Evolutionary conservation across 805 yeast species (phyloP).

Genomic region (Jamesozyma rosinii): DNA sequence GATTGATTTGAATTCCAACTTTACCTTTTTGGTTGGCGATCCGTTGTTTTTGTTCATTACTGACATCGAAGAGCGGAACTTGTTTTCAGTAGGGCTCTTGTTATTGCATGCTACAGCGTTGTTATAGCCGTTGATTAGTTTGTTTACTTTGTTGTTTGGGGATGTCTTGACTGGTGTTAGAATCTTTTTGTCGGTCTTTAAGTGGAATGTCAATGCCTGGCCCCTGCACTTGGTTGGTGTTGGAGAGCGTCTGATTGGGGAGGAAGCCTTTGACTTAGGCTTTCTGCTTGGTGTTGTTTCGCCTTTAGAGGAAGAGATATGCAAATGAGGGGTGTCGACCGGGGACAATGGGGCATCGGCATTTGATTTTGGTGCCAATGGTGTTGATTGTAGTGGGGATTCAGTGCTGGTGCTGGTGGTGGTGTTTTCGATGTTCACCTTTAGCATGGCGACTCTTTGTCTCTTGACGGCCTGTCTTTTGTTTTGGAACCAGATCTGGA

Average conservation of each 20-base stretch:
- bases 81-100: constrained; percentile 5
- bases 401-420: neutral
- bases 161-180: constrained; percentile 26
- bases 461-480: constrained; percentile 75
- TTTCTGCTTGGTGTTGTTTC: constrained; percentile 14
- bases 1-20: constrained; percentile 12
- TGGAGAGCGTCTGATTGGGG: constrained; percentile 6
- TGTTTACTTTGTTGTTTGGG: constrained; percentile 29
- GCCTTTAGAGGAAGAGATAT: constrained; percentile 5
- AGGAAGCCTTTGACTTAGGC: neutral
- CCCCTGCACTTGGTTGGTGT: constrained; percentile 17
- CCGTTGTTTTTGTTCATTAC: neutral
- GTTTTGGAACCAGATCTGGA: constrained; percentile 98
- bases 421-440: neutral
- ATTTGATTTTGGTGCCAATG: constrained; percentile 2
- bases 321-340: constrained; percentile 1
- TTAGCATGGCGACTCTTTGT: constrained; percentile 25
- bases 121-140: constrained; percentile 21
- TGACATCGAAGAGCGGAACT: neutral
- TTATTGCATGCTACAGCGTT: neutral
- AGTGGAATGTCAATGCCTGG: constrained; percentile 30
- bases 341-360: neutral
- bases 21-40: constrained; percentile 4
- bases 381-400: constrained; percentile 1
- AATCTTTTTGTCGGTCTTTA: constrained; percentile 23